These are phyloP conservation scores for Schizophyllum commune DNA, from an alignment of 1,284 basidiomycete species.

Conservation along the genomic window DNA sequence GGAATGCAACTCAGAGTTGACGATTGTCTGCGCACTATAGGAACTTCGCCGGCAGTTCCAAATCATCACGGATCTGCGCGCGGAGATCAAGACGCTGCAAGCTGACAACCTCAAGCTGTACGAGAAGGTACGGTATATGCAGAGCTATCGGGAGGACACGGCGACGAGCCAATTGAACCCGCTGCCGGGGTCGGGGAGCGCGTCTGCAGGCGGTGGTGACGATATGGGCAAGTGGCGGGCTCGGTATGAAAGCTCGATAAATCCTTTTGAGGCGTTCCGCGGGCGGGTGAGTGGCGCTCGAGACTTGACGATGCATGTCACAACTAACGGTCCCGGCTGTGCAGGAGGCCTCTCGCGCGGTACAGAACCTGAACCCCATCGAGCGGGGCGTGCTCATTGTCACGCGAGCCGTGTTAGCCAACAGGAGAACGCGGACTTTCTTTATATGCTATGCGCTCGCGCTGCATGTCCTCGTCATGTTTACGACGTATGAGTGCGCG, in stretches of 20 bases:
- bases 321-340: neutral
- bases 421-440: conserved; percentile 74
- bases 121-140: conserved; percentile 96
- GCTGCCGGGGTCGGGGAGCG: conserved; percentile 34
- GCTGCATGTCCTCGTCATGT: conserved; percentile 75
- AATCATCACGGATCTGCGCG: conserved; percentile 82
- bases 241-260: conserved; percentile 93
- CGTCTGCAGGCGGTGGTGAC: conserved; percentile 29
- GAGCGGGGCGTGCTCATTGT: conserved; percentile 84
- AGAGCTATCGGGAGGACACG: conserved; percentile 78
- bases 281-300: conserved; percentile 64
- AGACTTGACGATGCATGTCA: neutral
- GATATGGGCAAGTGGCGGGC: conserved; percentile 87
- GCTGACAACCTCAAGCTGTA: conserved; percentile 92
- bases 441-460: conserved; percentile 79
- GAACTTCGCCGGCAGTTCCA: conserved; percentile 93
- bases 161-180: conserved; percentile 61
- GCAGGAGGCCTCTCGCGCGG: conserved; percentile 89
- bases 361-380: conserved; percentile 86
- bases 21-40: conserved; percentile 27
- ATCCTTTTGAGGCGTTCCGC: conserved; percentile 95
- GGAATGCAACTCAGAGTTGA: neutral
- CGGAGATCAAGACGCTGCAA: conserved; percentile 85
- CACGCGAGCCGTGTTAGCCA: conserved; percentile 82
- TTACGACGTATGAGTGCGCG: conserved; percentile 69